These are phyloP conservation scores for Solanum hybrid DNA, from an alignment of 305 asterid genomes.

Conservation along the genomic window DNA sequence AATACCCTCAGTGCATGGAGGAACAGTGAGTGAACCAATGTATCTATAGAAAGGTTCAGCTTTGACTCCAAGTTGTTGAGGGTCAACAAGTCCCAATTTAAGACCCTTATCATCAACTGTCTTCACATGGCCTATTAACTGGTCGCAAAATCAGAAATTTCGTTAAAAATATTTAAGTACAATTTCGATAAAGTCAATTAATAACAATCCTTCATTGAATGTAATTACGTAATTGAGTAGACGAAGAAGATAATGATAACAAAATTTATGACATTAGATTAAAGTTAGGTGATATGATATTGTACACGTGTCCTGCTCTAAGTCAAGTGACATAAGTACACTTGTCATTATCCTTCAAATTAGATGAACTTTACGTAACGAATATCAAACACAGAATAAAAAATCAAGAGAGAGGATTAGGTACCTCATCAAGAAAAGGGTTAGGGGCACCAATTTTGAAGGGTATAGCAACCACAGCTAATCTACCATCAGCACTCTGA, in stretches of 20 bases:
- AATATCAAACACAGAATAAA: background rate
- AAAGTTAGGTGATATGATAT: background rate
- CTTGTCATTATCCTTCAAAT: background rate
- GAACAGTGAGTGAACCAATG: slow-evolving; percentile 68
- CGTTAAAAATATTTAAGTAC: background rate
- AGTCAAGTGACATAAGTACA: background rate
- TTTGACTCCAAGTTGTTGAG: slow-evolving; percentile 38
- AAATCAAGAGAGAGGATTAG: background rate
- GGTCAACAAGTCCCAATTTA: slow-evolving; percentile 31
- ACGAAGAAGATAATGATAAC: background rate
- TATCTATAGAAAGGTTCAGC: slow-evolving; percentile 52
- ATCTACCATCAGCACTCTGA: slow-evolving; percentile 14
- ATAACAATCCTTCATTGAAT: background rate
- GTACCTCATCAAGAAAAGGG: slow-evolving; percentile 37
- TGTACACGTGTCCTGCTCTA: background rate
- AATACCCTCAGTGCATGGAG: slow-evolving; percentile 80
- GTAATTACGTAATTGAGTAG: background rate
- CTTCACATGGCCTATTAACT: slow-evolving; percentile 17
- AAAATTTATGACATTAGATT: background rate
- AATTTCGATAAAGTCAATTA: background rate
- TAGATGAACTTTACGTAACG: background rate
- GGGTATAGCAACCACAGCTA: slow-evolving; percentile 43
- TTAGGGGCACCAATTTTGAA: slow-evolving; percentile 43
- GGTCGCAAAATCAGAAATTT: background rate
- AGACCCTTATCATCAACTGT: slow-evolving; percentile 9